A percentile compares a stretch with the other conserved stretches of the same genome.
Conservation (phyloP, 1,139 yeast species). For the Hansenula sp. region DNA sequence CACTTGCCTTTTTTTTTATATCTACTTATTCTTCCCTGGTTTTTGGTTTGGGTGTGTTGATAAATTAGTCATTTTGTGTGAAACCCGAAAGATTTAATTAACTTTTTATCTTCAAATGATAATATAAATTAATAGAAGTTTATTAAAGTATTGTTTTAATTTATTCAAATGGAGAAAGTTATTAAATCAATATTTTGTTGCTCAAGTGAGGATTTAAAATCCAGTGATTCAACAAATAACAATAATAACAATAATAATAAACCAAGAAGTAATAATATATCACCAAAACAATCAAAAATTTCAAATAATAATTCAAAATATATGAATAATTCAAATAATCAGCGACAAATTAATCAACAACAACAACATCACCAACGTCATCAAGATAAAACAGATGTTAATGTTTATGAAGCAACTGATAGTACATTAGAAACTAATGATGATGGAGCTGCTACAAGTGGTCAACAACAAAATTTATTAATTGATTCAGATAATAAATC, state of each 20-base stretch:
- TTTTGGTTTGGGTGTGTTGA: too few species aligned
- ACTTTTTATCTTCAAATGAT: too few species aligned
- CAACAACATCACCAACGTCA: background rate
- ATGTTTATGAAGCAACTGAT: slow-evolving; percentile 22
- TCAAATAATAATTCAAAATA: background rate
- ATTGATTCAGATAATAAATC: too few species aligned
- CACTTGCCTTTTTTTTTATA: too few species aligned
- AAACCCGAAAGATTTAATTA: too few species aligned
- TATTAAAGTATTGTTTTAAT: background rate
- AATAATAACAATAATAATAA: background rate
- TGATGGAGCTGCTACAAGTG: too few species aligned
- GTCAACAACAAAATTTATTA: too few species aligned
- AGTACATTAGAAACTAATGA: slow-evolving; percentile 18
- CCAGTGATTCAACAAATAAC: background rate
- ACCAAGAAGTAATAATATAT: background rate
- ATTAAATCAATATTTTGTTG: slow-evolving; percentile 14
- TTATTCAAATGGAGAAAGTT: slow-evolving; percentile 8
- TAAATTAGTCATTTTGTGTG: too few species aligned
- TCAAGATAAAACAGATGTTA: slow-evolving; percentile 15
- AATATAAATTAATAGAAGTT: background rate
- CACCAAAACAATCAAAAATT: too few species aligned
- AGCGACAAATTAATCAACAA: background rate
- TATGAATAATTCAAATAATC: background rate
- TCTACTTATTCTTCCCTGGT: too few species aligned
- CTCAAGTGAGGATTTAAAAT: slow-evolving; percentile 8